Base-by-base conservation (phyloP, 306 rosid species). In the Ammopiptanthus mongolicus region DNA sequence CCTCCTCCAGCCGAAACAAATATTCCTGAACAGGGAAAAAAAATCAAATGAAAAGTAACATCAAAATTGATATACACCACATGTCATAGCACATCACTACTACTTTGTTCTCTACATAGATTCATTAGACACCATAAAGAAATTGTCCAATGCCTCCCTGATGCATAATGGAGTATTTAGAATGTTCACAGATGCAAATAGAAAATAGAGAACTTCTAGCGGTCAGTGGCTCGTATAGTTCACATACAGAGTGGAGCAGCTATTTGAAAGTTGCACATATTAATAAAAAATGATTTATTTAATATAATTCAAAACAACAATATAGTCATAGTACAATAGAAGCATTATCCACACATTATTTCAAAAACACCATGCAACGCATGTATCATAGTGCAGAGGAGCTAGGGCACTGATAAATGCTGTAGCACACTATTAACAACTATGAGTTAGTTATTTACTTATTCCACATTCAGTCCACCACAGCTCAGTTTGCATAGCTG, bases 1-100 rank as follows among this genome's bases (percentile, higher is more conserved):
- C 98, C 84, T 94, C 98, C 81, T 91, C 98, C 80, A 91, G 81
- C 56, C 65, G 73, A 21, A 78, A 17, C 68, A 90, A 70, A 44
- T 94, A 94, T 71, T 79, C 87, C 98, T 94, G 82, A 59, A 82
- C 48, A 76, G 57, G 82, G 36, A 36, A 41, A 19, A 28, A 5
- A 22, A 33, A 42, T 75, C 21, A 73, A 64, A 71, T 36, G 55
- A 46, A 74, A 74, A 55, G 50, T 51, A 62, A 47, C 46, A 78
- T 74, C 29, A 57, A 53, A 48, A 50, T 47, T 52, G 46, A 68
- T 28, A 47, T 59, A 21, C 52, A 76, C n/a, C 71, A 57, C 44
- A 80, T 50, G 48, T 60, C 60, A 72, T 66, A 48, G 33, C 66
- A 70, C 13, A 52, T 17, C 71, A 71, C 41, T 52, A 60, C 36